Evolutionary conservation across 2,329 filamentous ascomycete species (phyloP).

Genomic region (Bisporella sp.): DNA sequence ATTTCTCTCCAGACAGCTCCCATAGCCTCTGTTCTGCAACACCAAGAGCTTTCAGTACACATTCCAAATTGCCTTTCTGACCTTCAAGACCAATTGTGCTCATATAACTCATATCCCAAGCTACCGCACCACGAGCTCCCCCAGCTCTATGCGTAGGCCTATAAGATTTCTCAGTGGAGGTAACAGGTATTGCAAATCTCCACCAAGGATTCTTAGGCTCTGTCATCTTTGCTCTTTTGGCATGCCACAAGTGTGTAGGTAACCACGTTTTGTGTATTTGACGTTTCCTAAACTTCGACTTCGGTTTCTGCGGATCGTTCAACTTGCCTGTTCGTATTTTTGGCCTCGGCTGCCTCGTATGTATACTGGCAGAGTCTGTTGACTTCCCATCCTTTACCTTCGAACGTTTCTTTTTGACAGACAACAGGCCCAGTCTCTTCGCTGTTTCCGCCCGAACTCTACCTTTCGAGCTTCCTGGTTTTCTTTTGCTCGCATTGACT

Average conservation of each 20-base stretch:
- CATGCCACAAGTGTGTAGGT: conserved; percentile 89
- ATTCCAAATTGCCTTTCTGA: conserved; percentile 51
- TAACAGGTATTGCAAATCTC: conserved; percentile 80
- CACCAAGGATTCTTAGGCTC: conserved; percentile 72
- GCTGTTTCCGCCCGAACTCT: conserved; percentile 69
- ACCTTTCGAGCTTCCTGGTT: conserved; percentile 49
- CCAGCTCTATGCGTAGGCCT: conserved; percentile 77
- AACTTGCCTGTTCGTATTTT: conserved; percentile 66
- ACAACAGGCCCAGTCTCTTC: conserved; percentile 59
- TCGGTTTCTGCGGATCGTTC: conserved; percentile 54
- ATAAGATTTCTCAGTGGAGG: conserved; percentile 85
- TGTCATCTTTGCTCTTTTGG: conserved; percentile 88
- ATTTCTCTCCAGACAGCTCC: conserved; percentile 59
- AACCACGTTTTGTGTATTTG: conserved; percentile 89
- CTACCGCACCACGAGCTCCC: conserved; percentile 67
- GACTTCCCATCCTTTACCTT: conserved; percentile 24
- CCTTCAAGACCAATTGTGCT: conserved; percentile 78
- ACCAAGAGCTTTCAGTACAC: conserved; percentile 60
- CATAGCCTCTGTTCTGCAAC: conserved; percentile 54
- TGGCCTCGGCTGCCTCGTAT: conserved; percentile 42
- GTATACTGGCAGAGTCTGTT: conserved; percentile 25
- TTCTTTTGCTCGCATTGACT: conserved; percentile 57
- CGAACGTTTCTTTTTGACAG: conserved; percentile 45
- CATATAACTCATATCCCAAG: conserved; percentile 94
- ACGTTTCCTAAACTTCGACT: conserved; percentile 72